Base-by-base conservation (phyloP, 169 alveolate species). In the Plasmodium vinckei region DNA sequence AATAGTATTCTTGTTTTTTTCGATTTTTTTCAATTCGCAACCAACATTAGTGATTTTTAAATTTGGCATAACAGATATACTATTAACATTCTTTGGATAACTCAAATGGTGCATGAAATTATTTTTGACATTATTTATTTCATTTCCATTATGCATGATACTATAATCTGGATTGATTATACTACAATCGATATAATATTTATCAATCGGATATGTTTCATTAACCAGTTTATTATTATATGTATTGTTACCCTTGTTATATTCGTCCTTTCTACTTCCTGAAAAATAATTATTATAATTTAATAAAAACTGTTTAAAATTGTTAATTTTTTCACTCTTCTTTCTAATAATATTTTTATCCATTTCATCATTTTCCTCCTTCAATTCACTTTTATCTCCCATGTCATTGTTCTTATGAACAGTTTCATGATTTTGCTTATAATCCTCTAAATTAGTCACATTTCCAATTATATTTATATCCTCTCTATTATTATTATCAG, bases 271-370 rank as follows among this genome's bases (percentile, higher is more conserved):
- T 33, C 42, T 33, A 49, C 49, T 49, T 59, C 63, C 39, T n/a
- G 19, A 57, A 59, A 72, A 57, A 15, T 72, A 71, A 39, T 15
- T 15, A 57, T 59, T 72, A 51, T 59, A 57, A 42, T 42, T 42
- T 23, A 10, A 5, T 27, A 72, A 49, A 25, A 72, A 57, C 49
- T 51, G 57, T 59, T 72, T 72, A 72, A 56, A 57, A 72, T 72
- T 72, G n/a, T 72, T 64, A 49, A 72, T 33, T 13, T 57, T 39
- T 47, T 57, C 72, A 49, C 33, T 57, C 53, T 10, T 39, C 19
- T 15, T 57, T n/a, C 73, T 15, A 17, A 42, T 33, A 64, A 42
- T 44, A 63, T 15, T 70, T 33, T 59, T 73, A 33, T 53, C 39
- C 71, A 27, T 53, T 13, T 33, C 42, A 1, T 53, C 61, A 10